Evolutionary conservation across 306 rosid genomes (phyloP).

Genomic region (Acacia crassicarpa): DNA sequence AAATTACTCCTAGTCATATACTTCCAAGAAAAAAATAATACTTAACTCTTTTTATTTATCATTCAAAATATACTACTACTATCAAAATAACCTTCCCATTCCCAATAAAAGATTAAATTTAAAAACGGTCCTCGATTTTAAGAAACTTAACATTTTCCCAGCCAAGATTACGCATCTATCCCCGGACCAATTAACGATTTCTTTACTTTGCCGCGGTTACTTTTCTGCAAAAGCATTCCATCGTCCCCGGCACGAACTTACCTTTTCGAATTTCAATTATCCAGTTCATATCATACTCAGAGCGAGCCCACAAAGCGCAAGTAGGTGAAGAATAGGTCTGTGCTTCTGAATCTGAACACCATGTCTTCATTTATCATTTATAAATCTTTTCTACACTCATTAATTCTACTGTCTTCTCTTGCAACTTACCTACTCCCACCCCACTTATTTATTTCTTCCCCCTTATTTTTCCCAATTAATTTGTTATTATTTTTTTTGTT

Average conservation of each 20-base stretch:
- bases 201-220: not conserved
- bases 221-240: not conserved
- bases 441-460: not conserved
- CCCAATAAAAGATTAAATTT: not conserved
- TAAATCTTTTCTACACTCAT: not conserved
- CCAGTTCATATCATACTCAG: not conserved
- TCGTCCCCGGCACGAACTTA: not conserved
- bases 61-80: too few relatives aligned
- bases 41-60: too few relatives aligned
- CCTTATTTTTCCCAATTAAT: not conserved
- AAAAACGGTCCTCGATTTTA: not conserved
- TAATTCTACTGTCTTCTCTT: constrained; percentile 14
- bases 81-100: too few relatives aligned
- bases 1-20: too few relatives aligned
- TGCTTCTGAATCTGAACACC: not conserved
- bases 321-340: not conserved
- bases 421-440: constrained; percentile 18
- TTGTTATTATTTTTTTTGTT: not conserved
- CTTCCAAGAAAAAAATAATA: too few relatives aligned
- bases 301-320: constrained; percentile 26
- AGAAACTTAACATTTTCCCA: not conserved
- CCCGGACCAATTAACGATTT: too few relatives aligned
- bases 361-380: too few relatives aligned
- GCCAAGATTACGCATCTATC: not conserved
- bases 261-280: not conserved